phyloP scores from a whole-genome alignment of 2,329 filamentous ascomycete genomes.

The Atkinsonella texensis region DNA sequence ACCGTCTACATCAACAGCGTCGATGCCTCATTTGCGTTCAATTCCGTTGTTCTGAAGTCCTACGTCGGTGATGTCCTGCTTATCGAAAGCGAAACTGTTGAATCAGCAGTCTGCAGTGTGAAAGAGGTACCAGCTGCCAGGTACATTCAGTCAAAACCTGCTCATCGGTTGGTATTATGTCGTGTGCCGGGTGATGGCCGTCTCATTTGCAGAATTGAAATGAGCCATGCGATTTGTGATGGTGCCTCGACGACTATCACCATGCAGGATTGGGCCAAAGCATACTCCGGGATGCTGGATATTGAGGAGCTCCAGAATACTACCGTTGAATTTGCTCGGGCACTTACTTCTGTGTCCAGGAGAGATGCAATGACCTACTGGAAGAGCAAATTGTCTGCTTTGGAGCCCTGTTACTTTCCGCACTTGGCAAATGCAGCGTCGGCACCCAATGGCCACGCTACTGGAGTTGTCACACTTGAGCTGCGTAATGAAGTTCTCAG shows the following conservation, averaged over 20 bases:
- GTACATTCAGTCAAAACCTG: neutral
- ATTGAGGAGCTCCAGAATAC: neutral
- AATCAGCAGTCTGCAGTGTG: neutral
- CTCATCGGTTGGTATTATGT: constrained; percentile 2
- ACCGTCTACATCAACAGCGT: constrained; percentile 7
- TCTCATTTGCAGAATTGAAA: constrained; percentile 7
- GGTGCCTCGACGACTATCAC: constrained; percentile 6
- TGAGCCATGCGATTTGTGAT: constrained; percentile 8
- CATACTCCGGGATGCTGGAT: constrained; percentile 3
- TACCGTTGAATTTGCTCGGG: neutral
- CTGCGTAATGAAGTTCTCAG: neutral
- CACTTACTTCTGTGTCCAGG: constrained; percentile 2
- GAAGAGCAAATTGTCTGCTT: constrained; percentile 4
- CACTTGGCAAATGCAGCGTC: neutral
- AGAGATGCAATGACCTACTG: constrained; percentile 6
- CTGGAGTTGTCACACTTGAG: neutral
- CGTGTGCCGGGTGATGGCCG: neutral
- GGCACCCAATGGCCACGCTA: neutral
- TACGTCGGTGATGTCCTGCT: neutral
- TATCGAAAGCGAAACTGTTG: neutral
- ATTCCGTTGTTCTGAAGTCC: constrained; percentile 1
- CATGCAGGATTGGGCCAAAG: constrained; percentile 3
- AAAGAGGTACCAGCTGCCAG: neutral
- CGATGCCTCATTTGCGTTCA: constrained; percentile 5
- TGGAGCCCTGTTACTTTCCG: constrained; percentile 7